Conservation (phyloP, 2,329 filamentous ascomycete genomes). For the Chrysoporthe deuterocubensis region DNA sequence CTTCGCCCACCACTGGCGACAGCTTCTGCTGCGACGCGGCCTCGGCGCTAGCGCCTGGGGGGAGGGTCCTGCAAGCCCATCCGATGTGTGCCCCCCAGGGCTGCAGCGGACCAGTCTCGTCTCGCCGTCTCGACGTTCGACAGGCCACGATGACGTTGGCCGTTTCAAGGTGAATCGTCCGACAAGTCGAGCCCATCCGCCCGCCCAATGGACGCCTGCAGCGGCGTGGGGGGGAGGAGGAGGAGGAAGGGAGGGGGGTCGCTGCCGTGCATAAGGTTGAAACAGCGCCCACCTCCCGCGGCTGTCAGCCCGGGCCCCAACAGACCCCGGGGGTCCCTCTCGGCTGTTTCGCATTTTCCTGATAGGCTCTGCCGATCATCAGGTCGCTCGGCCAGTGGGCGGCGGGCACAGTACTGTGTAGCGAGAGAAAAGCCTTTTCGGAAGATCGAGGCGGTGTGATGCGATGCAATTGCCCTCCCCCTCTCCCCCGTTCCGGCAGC, state of each 20-base stretch:
- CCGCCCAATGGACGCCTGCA: conserved; percentile 4
- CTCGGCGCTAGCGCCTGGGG: too few species aligned
- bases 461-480: background rate
- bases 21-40: too few species aligned
- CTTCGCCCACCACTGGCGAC: background rate
- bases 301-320: conserved; percentile 3
- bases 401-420: too few species aligned
- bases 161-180: background rate
- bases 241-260: background rate
- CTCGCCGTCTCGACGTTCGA: background rate
- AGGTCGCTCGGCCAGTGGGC: background rate
- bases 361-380: conserved; percentile 23
- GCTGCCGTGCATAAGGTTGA: conserved; percentile 21
- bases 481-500: background rate
- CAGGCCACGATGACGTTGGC: conserved; percentile 16
- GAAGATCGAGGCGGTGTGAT: conserved; percentile 2
- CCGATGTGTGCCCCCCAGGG: too few species aligned
- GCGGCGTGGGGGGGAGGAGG: conserved; percentile 3
- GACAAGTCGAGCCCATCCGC: conserved; percentile 1
- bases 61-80: too few species aligned
- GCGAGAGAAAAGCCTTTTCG: background rate
- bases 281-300: conserved; percentile 17
- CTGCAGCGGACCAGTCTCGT: background rate
- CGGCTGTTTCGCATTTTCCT: conserved; percentile 23
- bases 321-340: conserved; percentile 14